A percentile compares a stretch with the other conserved stretches of the same genome.
These are phyloP conservation scores for Trichoderma asperellum DNA, from an alignment of 2,329 filamentous ascomycete species.

Conservation along the genomic window DNA sequence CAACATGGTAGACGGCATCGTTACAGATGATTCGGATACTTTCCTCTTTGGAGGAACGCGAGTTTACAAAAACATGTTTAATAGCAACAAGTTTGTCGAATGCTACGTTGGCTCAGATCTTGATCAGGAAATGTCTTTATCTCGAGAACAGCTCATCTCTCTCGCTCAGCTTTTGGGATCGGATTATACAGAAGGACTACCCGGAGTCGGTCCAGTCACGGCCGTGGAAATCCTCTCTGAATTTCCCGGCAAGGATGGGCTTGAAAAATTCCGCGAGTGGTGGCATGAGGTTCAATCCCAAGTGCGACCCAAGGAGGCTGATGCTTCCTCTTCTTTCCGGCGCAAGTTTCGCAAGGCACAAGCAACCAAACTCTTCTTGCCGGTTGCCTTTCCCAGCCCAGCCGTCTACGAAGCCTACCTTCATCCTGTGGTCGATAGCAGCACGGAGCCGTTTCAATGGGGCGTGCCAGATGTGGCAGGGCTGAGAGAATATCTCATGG, in stretches of 20 bases:
- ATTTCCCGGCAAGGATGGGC: constrained; percentile 65
- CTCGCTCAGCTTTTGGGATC: constrained; percentile 90
- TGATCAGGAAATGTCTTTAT: constrained; percentile 85
- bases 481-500: constrained; percentile 81
- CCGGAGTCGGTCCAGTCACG: constrained; percentile 90
- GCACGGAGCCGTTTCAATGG: constrained; percentile 85
- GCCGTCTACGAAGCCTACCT: constrained; percentile 84
- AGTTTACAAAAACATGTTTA: constrained; percentile 99
- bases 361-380: constrained; percentile 82
- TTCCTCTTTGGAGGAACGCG: constrained; percentile 96
- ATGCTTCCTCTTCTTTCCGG: constrained; percentile 67
- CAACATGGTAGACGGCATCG: constrained; percentile 92
- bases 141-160: constrained; percentile 83
- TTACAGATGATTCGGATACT: constrained; percentile 95
- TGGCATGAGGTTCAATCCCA: constrained; percentile 77
- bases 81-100: constrained; percentile 95
- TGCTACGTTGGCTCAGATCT: constrained; percentile 86
- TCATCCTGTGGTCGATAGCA: constrained; percentile 80
- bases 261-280: constrained; percentile 84
- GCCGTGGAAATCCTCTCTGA: constrained; percentile 93
- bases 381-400: constrained; percentile 74
- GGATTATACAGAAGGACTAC: constrained; percentile 92
- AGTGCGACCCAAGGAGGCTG: constrained; percentile 65
- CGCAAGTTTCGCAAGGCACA: constrained; percentile 84
- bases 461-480: constrained; percentile 91